Conservation (phyloP, 2,329 filamentous ascomycete species). For the Pseudogymnoascus sp. region DNA sequence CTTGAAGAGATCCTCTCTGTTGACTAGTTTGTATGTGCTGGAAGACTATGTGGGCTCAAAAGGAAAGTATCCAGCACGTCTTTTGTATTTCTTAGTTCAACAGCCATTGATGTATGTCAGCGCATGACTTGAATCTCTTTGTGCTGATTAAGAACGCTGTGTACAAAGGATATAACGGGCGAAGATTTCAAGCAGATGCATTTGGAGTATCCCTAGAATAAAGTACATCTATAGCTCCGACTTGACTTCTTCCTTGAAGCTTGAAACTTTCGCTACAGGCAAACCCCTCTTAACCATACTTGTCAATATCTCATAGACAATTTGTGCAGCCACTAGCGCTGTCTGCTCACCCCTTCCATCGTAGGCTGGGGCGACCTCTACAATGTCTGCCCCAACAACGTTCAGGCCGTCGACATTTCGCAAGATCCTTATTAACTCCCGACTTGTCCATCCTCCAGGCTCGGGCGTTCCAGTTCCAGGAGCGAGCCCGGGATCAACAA, state of each 20-base stretch:
- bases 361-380: slow-evolving; percentile 81
- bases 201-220: background rate
- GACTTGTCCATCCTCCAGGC: slow-evolving; percentile 82
- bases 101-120: background rate
- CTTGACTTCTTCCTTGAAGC: background rate
- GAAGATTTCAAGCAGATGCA: background rate
- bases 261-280: background rate
- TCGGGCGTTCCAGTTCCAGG: slow-evolving; percentile 84
- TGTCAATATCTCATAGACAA: slow-evolving; percentile 78
- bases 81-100: background rate
- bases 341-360: slow-evolving; percentile 75
- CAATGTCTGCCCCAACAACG: slow-evolving; percentile 80
- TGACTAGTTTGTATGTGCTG: background rate
- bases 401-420: slow-evolving; percentile 76
- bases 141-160: background rate
- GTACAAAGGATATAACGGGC: background rate
- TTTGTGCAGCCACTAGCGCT: slow-evolving; percentile 72
- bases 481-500: slow-evolving; percentile 60
- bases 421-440: slow-evolving; percentile 77
- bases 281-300: slow-evolving; percentile 56
- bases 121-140: background rate
- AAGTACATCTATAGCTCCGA: background rate
- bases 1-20: background rate
- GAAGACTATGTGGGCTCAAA: background rate
- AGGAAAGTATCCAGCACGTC: background rate